phyloP scores from a whole-genome alignment of 2,329 filamentous ascomycete species.

The Colletotrichum tanaceti region DNA sequence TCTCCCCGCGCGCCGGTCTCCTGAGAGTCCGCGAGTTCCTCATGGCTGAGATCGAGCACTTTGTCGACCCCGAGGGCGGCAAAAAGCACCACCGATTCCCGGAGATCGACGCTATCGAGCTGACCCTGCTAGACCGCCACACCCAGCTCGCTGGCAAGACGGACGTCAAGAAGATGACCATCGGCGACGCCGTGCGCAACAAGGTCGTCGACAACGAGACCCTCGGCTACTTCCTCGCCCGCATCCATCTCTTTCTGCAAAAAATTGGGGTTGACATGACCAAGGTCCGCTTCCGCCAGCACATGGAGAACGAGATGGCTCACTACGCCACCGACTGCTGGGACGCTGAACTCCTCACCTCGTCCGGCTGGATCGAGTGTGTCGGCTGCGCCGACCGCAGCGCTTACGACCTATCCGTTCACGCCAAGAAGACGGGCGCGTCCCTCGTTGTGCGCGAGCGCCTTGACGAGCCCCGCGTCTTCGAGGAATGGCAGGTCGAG shows the following conservation, averaged over 20 bases:
- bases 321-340: conserved; percentile 98
- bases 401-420: conserved; percentile 92
- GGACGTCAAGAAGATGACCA: conserved; percentile 75
- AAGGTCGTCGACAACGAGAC: conserved; percentile 96
- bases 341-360: conserved; percentile 93
- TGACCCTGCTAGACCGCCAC: conserved; percentile 85
- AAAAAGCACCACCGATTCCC: conserved; percentile 94
- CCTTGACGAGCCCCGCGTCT: conserved; percentile 78
- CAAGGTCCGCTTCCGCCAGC: conserved; percentile 96
- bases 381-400: conserved; percentile 96
- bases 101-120: conserved; percentile 85
- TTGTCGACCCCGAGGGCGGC: conserved; percentile 91
- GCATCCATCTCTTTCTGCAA: conserved; percentile 90
- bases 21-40: conserved; percentile 95
- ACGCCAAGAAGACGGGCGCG: conserved; percentile 91
- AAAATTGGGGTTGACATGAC: conserved; percentile 87
- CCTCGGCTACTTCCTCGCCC: conserved; percentile 94
- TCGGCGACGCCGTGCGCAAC: conserved; percentile 86
- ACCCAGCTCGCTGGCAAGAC: conserved; percentile 91
- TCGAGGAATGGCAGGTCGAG: conserved; percentile 90
- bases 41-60: conserved; percentile 99
- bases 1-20: conserved; percentile 91
- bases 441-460: conserved; percentile 87
- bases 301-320: conserved; percentile 83
- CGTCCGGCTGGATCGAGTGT: conserved; percentile 97